Conservation (phyloP, 2,329 filamentous ascomycete genomes). For the Periconia sp. region DNA sequence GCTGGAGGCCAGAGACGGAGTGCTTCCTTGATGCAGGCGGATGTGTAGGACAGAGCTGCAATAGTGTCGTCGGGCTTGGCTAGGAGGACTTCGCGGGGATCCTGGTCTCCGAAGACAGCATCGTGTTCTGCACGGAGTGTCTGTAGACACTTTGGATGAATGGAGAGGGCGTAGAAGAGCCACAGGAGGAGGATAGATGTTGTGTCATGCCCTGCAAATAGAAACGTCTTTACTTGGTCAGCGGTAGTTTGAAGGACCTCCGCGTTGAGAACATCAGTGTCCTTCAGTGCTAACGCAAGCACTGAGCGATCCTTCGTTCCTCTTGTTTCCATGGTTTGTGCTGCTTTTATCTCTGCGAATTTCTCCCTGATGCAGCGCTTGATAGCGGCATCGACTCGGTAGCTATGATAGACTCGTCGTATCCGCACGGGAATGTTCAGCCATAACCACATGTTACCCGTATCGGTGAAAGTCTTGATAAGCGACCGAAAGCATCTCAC, state of each 20-base stretch:
- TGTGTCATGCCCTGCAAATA: slow-evolving; percentile 57
- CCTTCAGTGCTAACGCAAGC: slow-evolving; percentile 40
- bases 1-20: slow-evolving; percentile 61
- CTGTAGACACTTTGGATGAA: slow-evolving; percentile 35
- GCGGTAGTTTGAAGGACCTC: slow-evolving; percentile 45
- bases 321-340: slow-evolving; percentile 19
- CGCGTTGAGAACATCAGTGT: slow-evolving; percentile 40
- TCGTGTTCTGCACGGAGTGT: slow-evolving; percentile 58
- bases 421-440: slow-evolving; percentile 26
- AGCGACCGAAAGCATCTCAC: slow-evolving; percentile 31
- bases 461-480: slow-evolving; percentile 25
- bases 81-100: slow-evolving; percentile 49
- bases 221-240: slow-evolving; percentile 50
- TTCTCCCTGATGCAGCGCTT: slow-evolving; percentile 34
- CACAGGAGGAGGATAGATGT: slow-evolving; percentile 44
- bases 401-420: slow-evolving; percentile 26
- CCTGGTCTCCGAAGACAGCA: slow-evolving; percentile 56
- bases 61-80: slow-evolving; percentile 56
- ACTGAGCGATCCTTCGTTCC: slow-evolving; percentile 35
- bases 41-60: slow-evolving; percentile 57
- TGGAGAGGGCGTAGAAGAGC: slow-evolving; percentile 39
- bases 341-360: slow-evolving; percentile 29
- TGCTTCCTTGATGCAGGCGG: slow-evolving; percentile 61
- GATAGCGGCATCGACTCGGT: slow-evolving; percentile 30
- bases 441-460: slow-evolving; percentile 26